Conservation (phyloP, 805 yeast species). For the Candida peoriensis region DNA sequence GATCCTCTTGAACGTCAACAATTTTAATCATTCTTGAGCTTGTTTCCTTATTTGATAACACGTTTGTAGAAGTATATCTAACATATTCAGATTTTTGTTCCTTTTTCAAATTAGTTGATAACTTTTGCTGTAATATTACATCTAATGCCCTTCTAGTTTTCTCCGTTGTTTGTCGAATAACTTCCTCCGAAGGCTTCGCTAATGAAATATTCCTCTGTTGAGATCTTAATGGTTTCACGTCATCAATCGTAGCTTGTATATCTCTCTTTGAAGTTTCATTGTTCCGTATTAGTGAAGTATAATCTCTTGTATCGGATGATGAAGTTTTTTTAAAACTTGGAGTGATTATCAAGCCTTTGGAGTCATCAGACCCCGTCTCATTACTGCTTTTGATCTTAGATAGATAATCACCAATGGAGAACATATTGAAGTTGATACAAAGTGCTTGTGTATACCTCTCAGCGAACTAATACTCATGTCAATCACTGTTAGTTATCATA, state of each 20-base stretch:
- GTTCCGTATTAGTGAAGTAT: slow-evolving; percentile 17
- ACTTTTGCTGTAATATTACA: slow-evolving; percentile 38
- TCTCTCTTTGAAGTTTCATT: slow-evolving; percentile 14
- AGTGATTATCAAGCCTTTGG: slow-evolving; percentile 7
- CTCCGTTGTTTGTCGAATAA: slow-evolving; percentile 40
- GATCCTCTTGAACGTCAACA: slow-evolving; percentile 68
- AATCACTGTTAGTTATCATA: too few species aligned
- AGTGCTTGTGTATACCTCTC: too few species aligned
- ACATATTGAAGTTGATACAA: too few species aligned
- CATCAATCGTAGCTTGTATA: slow-evolving; percentile 44
- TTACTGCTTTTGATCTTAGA: slow-evolving; percentile 8
- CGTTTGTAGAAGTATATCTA: slow-evolving; percentile 38
- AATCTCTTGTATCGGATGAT: slow-evolving; percentile 13
- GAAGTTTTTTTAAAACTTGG: slow-evolving; percentile 5
- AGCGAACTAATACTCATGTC: too few species aligned
- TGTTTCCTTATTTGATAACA: slow-evolving; percentile 26
- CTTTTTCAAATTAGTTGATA: slow-evolving; percentile 24
- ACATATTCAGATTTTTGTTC: slow-evolving; percentile 36
- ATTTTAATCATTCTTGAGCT: slow-evolving; percentile 53
- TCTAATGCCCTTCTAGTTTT: slow-evolving; percentile 56
- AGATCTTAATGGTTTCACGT: slow-evolving; percentile 57
- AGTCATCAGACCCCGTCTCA: background rate
- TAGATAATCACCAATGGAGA: slow-evolving; percentile 18
- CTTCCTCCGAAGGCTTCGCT: slow-evolving; percentile 42
- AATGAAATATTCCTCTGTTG: slow-evolving; percentile 33